A percentile compares a stretch with the other conserved stretches of the same genome.
Evolutionary conservation across 2,329 filamentous ascomycete genomes (phyloP).

Genomic region (Sporothrix globosa): DNA sequence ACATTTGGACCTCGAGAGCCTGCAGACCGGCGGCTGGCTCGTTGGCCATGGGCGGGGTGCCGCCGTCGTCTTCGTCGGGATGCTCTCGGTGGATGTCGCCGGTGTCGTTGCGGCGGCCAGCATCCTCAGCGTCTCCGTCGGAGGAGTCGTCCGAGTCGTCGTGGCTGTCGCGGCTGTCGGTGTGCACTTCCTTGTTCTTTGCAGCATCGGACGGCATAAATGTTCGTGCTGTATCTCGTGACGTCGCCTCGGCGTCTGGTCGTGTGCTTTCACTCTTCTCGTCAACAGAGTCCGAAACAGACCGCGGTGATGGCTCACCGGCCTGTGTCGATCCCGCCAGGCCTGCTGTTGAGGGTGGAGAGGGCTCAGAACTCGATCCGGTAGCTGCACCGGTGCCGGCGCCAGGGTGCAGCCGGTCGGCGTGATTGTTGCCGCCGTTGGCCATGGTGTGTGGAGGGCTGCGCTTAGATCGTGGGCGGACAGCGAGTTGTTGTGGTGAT

Average conservation of each 20-base stretch:
- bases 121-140: neutral
- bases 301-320: constrained; percentile 6
- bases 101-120: too few species aligned
- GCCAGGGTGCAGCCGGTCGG: neutral
- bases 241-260: neutral
- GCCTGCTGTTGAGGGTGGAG: constrained; percentile 13
- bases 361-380: neutral
- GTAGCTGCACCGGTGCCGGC: neutral
- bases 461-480: neutral
- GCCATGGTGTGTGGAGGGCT: constrained; percentile 3
- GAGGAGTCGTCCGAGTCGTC: neutral
- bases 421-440: constrained; percentile 14
- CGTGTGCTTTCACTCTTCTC: constrained; percentile 18
- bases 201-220: neutral
- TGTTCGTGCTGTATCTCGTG: neutral
- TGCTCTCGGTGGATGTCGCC: constrained; percentile 21
- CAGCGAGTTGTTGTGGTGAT: neutral
- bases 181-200: neutral
- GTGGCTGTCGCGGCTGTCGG: constrained; percentile 6
- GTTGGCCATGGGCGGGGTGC: constrained; percentile 32
- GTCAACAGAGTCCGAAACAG: neutral
- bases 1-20: constrained; percentile 32
- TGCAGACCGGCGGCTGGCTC: constrained; percentile 36
- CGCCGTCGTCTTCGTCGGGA: constrained; percentile 29
- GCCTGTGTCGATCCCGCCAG: constrained; percentile 19